Evolutionary conservation across 495 filamentous ascomycete genomes (phyloP), one percentile per base, ranked within the genome.

Genomic region (Glarea lozoyensis): DNA sequence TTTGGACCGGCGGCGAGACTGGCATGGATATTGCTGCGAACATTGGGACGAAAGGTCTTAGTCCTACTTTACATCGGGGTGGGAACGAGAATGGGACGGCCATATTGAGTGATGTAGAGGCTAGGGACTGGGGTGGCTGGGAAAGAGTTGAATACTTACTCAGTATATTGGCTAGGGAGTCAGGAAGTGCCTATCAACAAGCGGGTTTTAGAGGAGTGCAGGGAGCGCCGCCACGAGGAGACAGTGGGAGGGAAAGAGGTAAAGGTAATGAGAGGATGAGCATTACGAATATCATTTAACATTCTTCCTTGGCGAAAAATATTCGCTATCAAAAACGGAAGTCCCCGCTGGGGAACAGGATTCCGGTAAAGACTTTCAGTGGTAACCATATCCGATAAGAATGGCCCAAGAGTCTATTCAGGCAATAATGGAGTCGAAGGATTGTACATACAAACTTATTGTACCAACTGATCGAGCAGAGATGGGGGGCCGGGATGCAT

Each of bases 241-340:
- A 37, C 43, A 37, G 41, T 65, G 54, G 17, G n/a, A n/a, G n/a
- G n/a, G n/a, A n/a, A n/a, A n/a, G n/a, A n/a, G n/a, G n/a, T n/a
- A 62, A 60, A 43, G 66, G 54, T 24, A 65, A 69, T 48, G 68
- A 71, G 56, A 70, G 83, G 46, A 85, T 88, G 62, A 84, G 81
- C 47, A 88, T 88, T 54, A 82, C 83, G 27, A 87, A 83, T 59
- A 87, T 88, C 39, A 87, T 88, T 42, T 79, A 59, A 66, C n/a
- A 6, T 11, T 6, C n/a, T 7, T 34, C 7, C 25, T 7, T 29
- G 25, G 25, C 25, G 25, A n/a, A 7, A 29, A 7, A 29, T 29
- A n/a, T n/a, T n/a, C n/a, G n/a, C n/a, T n/a, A n/a, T 29, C 25
- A 29, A 29, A 29, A 29, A 29, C n/a, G n/a, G n/a, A n/a, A n/a